These are phyloP conservation scores for Dothistroma septosporum DNA, from an alignment of 2,329 filamentous ascomycete species.

Conservation along the genomic window DNA sequence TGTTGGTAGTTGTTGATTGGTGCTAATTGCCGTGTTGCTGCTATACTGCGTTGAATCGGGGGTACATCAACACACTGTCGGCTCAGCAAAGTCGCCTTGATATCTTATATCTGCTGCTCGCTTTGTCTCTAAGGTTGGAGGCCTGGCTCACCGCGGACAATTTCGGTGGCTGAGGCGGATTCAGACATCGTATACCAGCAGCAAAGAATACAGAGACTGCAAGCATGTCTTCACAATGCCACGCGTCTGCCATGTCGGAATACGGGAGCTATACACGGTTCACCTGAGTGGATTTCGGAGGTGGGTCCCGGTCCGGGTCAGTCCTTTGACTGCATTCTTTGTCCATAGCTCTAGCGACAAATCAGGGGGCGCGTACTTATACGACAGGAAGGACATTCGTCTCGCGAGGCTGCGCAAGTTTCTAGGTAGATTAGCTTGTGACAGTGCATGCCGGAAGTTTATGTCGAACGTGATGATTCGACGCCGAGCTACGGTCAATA, in stretches of 20 bases:
- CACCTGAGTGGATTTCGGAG: constrained; percentile 1
- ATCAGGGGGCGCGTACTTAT: neutral
- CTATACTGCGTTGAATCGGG: neutral
- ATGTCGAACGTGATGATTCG: neutral
- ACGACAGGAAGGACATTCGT: neutral
- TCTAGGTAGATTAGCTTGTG: neutral
- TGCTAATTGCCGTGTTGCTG: neutral
- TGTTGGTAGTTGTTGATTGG: neutral
- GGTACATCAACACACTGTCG: neutral
- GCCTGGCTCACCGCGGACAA: neutral
- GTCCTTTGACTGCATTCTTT: neutral
- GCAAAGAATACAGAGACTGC: neutral
- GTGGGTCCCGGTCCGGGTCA: neutral
- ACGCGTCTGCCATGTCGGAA: neutral
- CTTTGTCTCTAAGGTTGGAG: neutral
- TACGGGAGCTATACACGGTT: neutral
- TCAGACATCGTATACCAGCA: neutral
- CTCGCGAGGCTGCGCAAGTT: neutral
- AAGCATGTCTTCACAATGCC: neutral
- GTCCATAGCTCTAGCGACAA: neutral
- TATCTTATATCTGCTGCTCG: neutral
- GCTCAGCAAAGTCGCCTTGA: neutral
- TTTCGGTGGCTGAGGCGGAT: neutral
- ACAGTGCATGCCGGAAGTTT: neutral
- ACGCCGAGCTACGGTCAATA: neutral